These are phyloP conservation scores for Pythium dissimile DNA, from an alignment of 352 stramenopile species.

Conservation along the genomic window DNA sequence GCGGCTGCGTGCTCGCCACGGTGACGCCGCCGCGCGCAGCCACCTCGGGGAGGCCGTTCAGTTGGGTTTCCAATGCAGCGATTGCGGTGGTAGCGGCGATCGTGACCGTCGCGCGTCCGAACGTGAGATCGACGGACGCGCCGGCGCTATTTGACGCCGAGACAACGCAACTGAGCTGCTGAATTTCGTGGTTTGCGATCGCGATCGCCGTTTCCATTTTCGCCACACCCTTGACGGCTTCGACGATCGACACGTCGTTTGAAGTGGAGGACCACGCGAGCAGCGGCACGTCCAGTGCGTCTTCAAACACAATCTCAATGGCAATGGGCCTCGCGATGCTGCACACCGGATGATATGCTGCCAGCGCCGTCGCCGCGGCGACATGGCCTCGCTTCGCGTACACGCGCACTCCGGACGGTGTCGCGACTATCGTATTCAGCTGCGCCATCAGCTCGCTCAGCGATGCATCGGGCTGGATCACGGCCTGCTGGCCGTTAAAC, in stretches of 20 bases:
- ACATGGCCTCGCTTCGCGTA: constrained; percentile 30
- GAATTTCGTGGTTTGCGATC: constrained; percentile 58
- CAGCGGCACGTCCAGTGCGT: constrained; percentile 40
- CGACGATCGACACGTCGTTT: constrained; percentile 64
- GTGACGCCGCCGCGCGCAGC: constrained; percentile 41
- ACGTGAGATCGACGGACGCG: constrained; percentile 50
- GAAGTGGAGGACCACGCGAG: constrained; percentile 46
- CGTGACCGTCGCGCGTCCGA: constrained; percentile 24
- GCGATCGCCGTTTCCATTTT: constrained; percentile 29
- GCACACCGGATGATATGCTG: constrained; percentile 53
- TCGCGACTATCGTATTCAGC: constrained; percentile 49
- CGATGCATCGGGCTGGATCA: constrained; percentile 38
- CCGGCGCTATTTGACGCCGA: constrained; percentile 21
- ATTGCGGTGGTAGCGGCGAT: constrained; percentile 37
- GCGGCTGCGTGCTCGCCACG: constrained; percentile 32
- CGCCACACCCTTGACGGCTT: constrained; percentile 46
- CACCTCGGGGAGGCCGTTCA: constrained; percentile 51
- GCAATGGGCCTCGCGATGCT: constrained; percentile 33
- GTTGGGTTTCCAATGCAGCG: constrained; percentile 33
- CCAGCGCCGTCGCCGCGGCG: constrained; percentile 16
- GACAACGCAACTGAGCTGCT: constrained; percentile 54
- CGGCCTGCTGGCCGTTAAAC: constrained; percentile 23
- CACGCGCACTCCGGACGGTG: constrained; percentile 35
- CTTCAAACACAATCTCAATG: constrained; percentile 68
- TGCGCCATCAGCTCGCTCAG: constrained; percentile 43